Base-by-base conservation (phyloP, 179 eudicot species). In the Dionaea muscipula region DNA sequence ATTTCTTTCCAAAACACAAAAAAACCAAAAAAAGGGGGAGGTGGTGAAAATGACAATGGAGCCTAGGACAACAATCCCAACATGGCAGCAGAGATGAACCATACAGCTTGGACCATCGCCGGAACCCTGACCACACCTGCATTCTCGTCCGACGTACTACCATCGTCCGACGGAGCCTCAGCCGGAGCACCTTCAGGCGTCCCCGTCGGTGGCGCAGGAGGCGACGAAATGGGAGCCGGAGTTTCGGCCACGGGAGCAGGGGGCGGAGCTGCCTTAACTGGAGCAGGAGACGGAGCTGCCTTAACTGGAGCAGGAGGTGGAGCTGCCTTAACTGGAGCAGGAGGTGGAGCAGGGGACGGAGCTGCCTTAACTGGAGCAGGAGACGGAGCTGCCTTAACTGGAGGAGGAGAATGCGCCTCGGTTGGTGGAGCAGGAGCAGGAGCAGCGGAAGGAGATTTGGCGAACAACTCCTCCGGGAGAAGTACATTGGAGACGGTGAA, bases 401-500 rank as follows among this genome's bases (percentile, higher is more conserved):
- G 81, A 0, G 82, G 35, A 0, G 79, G 76, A n/a, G 81, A 36
- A 1, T 83, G 80, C 0, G 89, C 53, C 0, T 17, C 47, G 3
- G 69, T 61, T 36, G 57, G 87, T 15, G 85, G 85, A 1, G 78
- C 68, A 2, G 74, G 74, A 0, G 72, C 76, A 4, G 81, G 83
- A 0, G 96, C 77, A 3, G 94, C 79, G 1, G 90, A 41, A 1
- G 84, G 80, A 10, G 95, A 47, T 18, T 48, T 51, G 0, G 83
- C 94, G 60, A 79, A 83, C 13, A 90, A 48, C 57, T 71, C 87
- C 3, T 56, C 66, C 8, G 97, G 94, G 0, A 86, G 67, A 9
- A 86, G 83, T 7, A 89, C 55, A 11, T 45, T 75, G 13, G 86
- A 94, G 23, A 90, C 87, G 22, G 78, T 81, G 75, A 62, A 81